Evolutionary conservation across 116 monocot species (phyloP), one percentile per base, ranked within the genome.

Genomic region (Posidonia oceanica): DNA sequence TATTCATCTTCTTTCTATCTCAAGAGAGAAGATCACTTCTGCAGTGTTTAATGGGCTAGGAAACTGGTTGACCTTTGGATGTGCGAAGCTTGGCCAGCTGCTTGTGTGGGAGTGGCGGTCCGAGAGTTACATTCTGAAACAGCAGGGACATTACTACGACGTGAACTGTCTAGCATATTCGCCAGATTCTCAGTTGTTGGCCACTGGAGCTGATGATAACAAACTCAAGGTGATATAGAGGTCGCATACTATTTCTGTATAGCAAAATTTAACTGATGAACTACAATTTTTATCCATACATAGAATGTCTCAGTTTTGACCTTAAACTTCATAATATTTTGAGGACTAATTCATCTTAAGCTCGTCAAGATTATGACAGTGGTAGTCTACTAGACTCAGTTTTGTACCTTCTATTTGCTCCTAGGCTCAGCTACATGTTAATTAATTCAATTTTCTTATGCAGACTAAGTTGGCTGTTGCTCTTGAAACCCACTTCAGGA

Each of bases 31-130:
- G 73, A 99, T 99, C 52, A 99, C 93, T 4, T 86, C 93, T 29
- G 86, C 90, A 0, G 76, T 86, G 10, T 99, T 99, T 74, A 93
- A 99, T 75, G 73, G 74, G 71, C 59, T 69, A 61, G 99, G 93
- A 39, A 99, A 93, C 61, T 99, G 93, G 99, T 72, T 99, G 70
- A 79, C 82, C 0, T 93, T 99, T 81, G 99, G 99, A 20, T 99
- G 99, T 73, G 99, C 99, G 18, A 93, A 84, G 71, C 86, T 99
- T 57, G 93, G 99, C 63, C 99, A 99, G 80, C 75, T 99, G 52
- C 88, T 99, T 37, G 99, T 99, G 42, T 99, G 99, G 99, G 99
- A 99, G 75, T 99, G 99, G 99, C 70, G 87, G 42, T 93, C 99
- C 3, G 99, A 99, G 80, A 99, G 86, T 72, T 99, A 99, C 65